Base-by-base conservation (phyloP, 495 filamentous ascomycete genomes). In the Penicillium bovifimosum region DNA sequence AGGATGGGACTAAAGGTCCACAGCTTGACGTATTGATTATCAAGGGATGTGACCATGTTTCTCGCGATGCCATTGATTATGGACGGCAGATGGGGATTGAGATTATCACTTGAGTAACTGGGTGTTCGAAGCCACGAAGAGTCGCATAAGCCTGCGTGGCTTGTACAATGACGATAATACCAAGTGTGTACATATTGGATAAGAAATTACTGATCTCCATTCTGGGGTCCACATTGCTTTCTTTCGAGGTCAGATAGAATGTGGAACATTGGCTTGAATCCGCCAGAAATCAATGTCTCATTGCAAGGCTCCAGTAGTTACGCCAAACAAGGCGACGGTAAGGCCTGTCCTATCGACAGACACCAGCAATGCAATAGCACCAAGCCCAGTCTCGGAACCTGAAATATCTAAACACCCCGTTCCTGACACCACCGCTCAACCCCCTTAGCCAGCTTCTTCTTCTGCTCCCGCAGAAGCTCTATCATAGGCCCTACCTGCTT, bases 381-480 rank as follows among this genome's bases (percentile, higher is more conserved):
- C 2, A n/a, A 17, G 16, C 29, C 17, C 4, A n/a, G 20, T 24
- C 2, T 24, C 2, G 16, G 11, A 42, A 10, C 6, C 2, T 34
- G 10, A 7, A 44, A n/a, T n/a, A n/a, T 38, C 61, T 50, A 68
- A 54, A 83, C 81, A 5, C 80, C 80, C 31, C 88, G 74, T 66
- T 91, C 87, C 62, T 80, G 71, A 56, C 89, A 91, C 66, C 87
- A 96, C 69, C 80, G 85, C 56, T 79, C 80, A 18, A 95, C 90
- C 74, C 95, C 90, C 70, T 82, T 86, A 18, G 71, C 72, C 63
- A 96, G 67, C 60, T 78, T 88, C 50, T 85, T 79, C 50, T 66
- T 76, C 74, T 95, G 90, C 40, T 81, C 76, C 34, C 69, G 66
- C 13, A 87, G 84, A 42, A 79, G 61, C 34, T 88, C 85, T 82